Evolutionary conservation across 2,329 filamentous ascomycete genomes (phyloP), one percentile per base, ranked within the genome.

Genomic region (Ambrosiella beaveri): DNA sequence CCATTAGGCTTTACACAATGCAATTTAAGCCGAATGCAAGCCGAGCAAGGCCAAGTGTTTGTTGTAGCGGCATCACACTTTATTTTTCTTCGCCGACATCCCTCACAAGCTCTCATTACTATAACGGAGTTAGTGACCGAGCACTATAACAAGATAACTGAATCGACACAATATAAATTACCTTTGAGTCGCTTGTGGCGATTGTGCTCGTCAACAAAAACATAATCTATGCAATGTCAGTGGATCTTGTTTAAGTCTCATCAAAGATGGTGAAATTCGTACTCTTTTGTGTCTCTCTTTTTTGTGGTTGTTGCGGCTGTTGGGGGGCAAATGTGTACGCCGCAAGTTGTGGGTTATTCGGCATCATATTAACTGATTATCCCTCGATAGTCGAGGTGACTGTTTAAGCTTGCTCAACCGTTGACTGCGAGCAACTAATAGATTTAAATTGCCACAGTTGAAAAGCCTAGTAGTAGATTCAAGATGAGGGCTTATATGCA

Each of bases 151-250:
- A 51, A 51, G 11, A 27, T 19, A 15, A 7, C 13, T 11, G 9
- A 38, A 27, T 7, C 17, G 38, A 54, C n/a, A 9, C 11, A 40
- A 41, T 11, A n/a, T 56, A 52, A 38, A 71, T 64, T 79, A 93
- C 88, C 88, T 78, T 97, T 97, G 62, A 97, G 75, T 65, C 91
- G 82, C 73, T 97, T 97, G 72, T 97, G 93, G 63, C 93, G 85
- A 74, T 97, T 97, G 71, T 97, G 93, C 71, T 97, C 91, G 71
- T 97, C 91, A 59, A 97, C 93, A 68, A 97, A 97, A 65, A 97
- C 93, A 86, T 96, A 97, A 70, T 96, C 90, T 95, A 67, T 59
- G 63, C 58, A 59, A 38, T 47, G 64, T 73, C 64, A 73, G 69
- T 58, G 49, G 39, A 4, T 27, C 27, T 4, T 27, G 27, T 27